phyloP scores from a whole-genome alignment of 805 yeast genomes.

The Nakazawaea holstii region DNA sequence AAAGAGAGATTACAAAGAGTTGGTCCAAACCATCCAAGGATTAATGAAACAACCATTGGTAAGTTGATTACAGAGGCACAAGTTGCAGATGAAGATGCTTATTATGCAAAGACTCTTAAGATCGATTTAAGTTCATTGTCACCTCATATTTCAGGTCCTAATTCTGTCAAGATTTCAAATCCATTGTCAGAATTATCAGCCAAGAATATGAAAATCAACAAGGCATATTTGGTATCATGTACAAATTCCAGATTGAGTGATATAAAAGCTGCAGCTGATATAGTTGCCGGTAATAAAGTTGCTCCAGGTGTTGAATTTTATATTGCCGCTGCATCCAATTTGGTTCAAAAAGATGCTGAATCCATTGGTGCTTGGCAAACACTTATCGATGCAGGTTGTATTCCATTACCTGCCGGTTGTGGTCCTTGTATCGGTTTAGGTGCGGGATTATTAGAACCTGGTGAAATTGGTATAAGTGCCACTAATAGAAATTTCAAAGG shows the following conservation, averaged over 20 bases:
- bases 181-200: slow-evolving; percentile 70
- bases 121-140: slow-evolving; percentile 77
- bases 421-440: slow-evolving; percentile 99
- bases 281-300: slow-evolving; percentile 74
- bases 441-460: slow-evolving; percentile 86
- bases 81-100: slow-evolving; percentile 69
- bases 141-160: slow-evolving; percentile 94
- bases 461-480: slow-evolving; percentile 97
- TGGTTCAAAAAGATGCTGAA: slow-evolving; percentile 91
- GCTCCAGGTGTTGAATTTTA: slow-evolving; percentile 92
- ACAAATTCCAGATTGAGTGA: slow-evolving; percentile 93
- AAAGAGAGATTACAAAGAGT: slow-evolving; percentile 45
- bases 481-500: slow-evolving; percentile 99
- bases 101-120: slow-evolving; percentile 81
- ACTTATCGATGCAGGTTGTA: slow-evolving; percentile 88
- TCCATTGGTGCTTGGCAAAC: slow-evolving; percentile 88
- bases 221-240: slow-evolving; percentile 97
- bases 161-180: slow-evolving; percentile 88
- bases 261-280: slow-evolving; percentile 89
- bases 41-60: slow-evolving; percentile 57
- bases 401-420: slow-evolving; percentile 95
- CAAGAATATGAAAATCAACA: slow-evolving; percentile 73
- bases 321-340: slow-evolving; percentile 95
- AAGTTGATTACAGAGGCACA: slow-evolving; percentile 37
- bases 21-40: slow-evolving; percentile 68